Evolutionary conservation across 306 rosid species (phyloP).

Genomic region (Herpetospermum pedunculosum): DNA sequence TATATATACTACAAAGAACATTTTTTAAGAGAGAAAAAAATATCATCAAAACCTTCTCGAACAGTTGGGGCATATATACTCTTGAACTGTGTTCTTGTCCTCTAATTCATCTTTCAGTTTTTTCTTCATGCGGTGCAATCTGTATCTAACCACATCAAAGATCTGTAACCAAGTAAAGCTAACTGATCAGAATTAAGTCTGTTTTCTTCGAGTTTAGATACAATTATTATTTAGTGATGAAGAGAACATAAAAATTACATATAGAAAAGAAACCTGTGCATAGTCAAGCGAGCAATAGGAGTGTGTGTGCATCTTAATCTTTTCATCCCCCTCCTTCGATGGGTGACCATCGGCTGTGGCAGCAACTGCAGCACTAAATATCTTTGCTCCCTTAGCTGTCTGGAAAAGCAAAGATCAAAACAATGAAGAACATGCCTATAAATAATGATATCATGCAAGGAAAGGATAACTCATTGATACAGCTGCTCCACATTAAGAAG

Average conservation of each 20-base stretch:
- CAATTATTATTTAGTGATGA: background rate
- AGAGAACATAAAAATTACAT: background rate
- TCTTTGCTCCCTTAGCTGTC: slow-evolving; percentile 94
- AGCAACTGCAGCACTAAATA: slow-evolving; percentile 84
- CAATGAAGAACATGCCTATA: background rate
- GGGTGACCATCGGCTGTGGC: slow-evolving; percentile 61
- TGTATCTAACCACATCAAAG: slow-evolving; percentile 83
- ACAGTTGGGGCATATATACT: slow-evolving; percentile 81
- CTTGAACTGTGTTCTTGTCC: slow-evolving; percentile 88
- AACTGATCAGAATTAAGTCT: background rate
- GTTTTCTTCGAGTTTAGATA: background rate
- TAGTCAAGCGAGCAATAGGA: slow-evolving; percentile 75
- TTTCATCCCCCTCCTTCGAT: slow-evolving; percentile 78
- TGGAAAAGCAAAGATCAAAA: slow-evolving; percentile 20
- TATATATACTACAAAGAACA: background rate
- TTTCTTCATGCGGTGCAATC: slow-evolving; percentile 89
- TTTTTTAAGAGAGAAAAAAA: background rate
- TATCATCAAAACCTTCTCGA: slow-evolving; percentile 51
- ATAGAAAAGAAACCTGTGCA: slow-evolving; percentile 56
- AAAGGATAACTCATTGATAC: background rate
- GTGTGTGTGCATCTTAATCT: slow-evolving; percentile 90
- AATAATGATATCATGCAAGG: background rate
- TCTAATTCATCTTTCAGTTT: slow-evolving; percentile 97
- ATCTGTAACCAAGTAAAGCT: slow-evolving; percentile 40
- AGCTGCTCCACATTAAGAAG: background rate